A percentile compares a stretch with the other conserved stretches of the same genome.
Evolutionary conservation across 2,329 filamentous ascomycete species (phyloP).

Genomic region (Calcarisporium arbuscula): DNA sequence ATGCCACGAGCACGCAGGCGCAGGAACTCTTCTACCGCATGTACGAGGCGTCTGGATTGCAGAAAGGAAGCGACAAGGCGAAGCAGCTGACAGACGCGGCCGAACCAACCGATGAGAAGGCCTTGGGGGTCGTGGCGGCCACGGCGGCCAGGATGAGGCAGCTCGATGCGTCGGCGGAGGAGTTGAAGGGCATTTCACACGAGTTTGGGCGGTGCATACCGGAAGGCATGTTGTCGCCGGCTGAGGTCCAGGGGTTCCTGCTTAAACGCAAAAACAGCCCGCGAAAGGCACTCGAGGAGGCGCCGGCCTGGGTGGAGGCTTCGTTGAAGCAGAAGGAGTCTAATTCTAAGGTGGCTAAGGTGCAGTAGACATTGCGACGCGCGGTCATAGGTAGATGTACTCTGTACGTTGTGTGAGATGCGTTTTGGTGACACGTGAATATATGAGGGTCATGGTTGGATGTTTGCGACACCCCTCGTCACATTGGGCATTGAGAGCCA

Average conservation of each 20-base stretch:
- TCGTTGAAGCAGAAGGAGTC: slow-evolving; percentile 43
- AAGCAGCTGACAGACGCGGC: slow-evolving; percentile 4
- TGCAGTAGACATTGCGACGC: slow-evolving; percentile 37
- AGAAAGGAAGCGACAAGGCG: slow-evolving; percentile 4
- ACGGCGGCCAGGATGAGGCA: slow-evolving; percentile 12
- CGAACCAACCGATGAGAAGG: background rate
- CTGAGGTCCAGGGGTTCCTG: slow-evolving; percentile 60
- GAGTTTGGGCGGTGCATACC: slow-evolving; percentile 50
- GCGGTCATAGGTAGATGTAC: no score
- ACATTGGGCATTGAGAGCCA: no score
- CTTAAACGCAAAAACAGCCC: slow-evolving; percentile 57
- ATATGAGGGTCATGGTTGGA: no score
- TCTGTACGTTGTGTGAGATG: no score
- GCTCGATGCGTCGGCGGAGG: slow-evolving; percentile 27
- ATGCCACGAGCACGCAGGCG: slow-evolving; percentile 48
- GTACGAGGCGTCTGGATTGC: slow-evolving; percentile 40
- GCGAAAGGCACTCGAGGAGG: slow-evolving; percentile 46
- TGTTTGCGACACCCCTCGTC: no score
- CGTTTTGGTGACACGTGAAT: no score
- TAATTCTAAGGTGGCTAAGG: slow-evolving; percentile 40
- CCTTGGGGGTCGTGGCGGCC: no score
- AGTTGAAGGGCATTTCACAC: slow-evolving; percentile 37
- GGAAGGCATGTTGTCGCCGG: slow-evolving; percentile 46
- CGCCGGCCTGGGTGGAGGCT: slow-evolving; percentile 46
- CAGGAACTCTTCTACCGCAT: slow-evolving; percentile 54